These are phyloP conservation scores for Spergularia bocconei DNA, from an alignment of 148 eudicot genomes.

Conservation along the genomic window DNA sequence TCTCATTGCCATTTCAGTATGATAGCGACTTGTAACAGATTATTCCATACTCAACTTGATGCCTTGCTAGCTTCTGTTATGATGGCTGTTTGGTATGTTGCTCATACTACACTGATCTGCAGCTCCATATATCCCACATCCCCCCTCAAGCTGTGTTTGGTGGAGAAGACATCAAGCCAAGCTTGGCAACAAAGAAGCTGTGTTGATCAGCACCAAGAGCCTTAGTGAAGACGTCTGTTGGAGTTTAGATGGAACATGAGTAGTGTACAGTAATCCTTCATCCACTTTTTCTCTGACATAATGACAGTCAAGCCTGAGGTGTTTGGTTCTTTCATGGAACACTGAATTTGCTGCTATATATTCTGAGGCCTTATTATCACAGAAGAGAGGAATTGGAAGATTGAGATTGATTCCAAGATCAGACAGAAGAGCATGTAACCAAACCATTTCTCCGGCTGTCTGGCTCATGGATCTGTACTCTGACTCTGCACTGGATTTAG, in stretches of 20 bases:
- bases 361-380: neutral
- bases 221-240: neutral
- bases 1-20: too few relatives aligned
- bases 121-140: too few relatives aligned
- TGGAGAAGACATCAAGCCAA: too few relatives aligned
- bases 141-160: too few relatives aligned
- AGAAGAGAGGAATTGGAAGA: neutral
- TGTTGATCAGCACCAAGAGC: neutral
- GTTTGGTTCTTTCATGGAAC: neutral
- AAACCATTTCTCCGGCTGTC: neutral
- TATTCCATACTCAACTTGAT: too few relatives aligned
- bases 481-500: neutral
- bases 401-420: neutral
- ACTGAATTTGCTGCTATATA: neutral
- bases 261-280: neutral
- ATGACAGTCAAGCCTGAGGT: neutral
- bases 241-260: neutral
- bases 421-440: neutral
- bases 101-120: too few relatives aligned
- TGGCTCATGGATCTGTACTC: neutral
- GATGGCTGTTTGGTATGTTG: too few relatives aligned
- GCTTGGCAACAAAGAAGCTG: too few relatives aligned
- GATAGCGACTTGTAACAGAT: too few relatives aligned
- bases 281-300: neutral
- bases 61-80: too few relatives aligned